Evolutionary conservation across 2,329 filamentous ascomycete genomes (phyloP), one percentile per base, ranked within the genome.

Genomic region (Piedraia hortae): DNA sequence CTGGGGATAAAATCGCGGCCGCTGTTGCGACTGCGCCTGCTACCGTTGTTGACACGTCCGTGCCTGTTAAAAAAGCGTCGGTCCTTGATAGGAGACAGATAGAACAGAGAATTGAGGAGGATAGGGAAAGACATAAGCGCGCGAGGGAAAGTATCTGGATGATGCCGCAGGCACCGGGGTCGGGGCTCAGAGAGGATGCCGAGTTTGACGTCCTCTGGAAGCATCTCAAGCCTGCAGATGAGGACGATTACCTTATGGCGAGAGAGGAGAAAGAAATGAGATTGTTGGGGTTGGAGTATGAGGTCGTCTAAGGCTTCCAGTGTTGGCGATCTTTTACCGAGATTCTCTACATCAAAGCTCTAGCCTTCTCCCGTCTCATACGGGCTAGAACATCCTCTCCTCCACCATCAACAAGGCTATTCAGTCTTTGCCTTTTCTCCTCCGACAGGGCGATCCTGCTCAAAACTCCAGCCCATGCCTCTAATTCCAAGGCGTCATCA

Each of bases 21-120:
- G 22, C 18, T 16, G 18, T 10, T 7, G 11, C 19, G 12, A n/a
- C n/a, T n/a, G n/a, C n/a, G n/a, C n/a, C n/a, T n/a, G n/a, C n/a
- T n/a, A n/a, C n/a, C n/a, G n/a, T n/a, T n/a, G n/a, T n/a, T n/a
- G n/a, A n/a, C n/a, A n/a, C n/a, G n/a, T n/a, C n/a, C n/a, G 19
- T 17, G 16, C 16, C 16, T 7, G 16, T 12, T 13, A 14, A 14
- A 4, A 14, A 14, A 10, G 10, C 12, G 18, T 19, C 12, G 8
- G 10, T 21, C 8, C 43, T 85, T 22, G 75, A 91, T 38, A 85
- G 82, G 47, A 61, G 71, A 25, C 74, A 90, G 47, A 73, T 91
- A 23, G 80, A 93, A 48, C 80, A 93, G 50, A 59, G 85, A 18
- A 90, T 97, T 30, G 88, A 97, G 36, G 88, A 97, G 47, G 85